Conservation (phyloP, 768 basidiomycete species). For the Rhodotorula sphaerocarpa region DNA sequence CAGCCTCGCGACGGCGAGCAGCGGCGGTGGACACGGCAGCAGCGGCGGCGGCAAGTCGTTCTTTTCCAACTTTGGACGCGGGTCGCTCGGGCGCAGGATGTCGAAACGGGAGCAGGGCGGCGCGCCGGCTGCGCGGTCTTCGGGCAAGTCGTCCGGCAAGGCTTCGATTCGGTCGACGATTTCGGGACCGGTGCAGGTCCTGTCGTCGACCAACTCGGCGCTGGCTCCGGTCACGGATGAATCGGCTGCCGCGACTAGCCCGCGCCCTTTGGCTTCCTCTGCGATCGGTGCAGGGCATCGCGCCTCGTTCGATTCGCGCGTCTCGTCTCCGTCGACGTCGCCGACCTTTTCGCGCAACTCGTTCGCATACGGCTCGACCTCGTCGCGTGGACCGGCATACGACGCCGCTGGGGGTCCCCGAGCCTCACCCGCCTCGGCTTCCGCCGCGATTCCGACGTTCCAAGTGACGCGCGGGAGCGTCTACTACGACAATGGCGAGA, state of each 20-base stretch:
- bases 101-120: background rate
- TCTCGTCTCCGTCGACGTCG: background rate
- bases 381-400: background rate
- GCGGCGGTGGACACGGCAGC: background rate
- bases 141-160: background rate
- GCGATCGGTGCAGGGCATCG: background rate
- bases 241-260: background rate
- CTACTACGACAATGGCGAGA: background rate
- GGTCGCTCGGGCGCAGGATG: background rate
- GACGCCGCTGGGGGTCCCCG: background rate
- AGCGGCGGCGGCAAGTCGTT: background rate
- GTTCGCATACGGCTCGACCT: background rate
- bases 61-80: background rate
- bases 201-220: background rate
- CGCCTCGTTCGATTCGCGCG: constrained; percentile 9
- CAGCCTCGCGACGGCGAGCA: background rate
- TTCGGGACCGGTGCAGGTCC: constrained; percentile 1
- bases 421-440: background rate
- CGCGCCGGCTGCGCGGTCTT: background rate
- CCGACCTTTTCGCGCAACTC: background rate
- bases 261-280: background rate
- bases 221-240: background rate
- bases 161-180: background rate
- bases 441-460: background rate
- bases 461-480: background rate